phyloP scores from a whole-genome alignment of 129 eudicot genomes.

The Escallonia herrerae region DNA sequence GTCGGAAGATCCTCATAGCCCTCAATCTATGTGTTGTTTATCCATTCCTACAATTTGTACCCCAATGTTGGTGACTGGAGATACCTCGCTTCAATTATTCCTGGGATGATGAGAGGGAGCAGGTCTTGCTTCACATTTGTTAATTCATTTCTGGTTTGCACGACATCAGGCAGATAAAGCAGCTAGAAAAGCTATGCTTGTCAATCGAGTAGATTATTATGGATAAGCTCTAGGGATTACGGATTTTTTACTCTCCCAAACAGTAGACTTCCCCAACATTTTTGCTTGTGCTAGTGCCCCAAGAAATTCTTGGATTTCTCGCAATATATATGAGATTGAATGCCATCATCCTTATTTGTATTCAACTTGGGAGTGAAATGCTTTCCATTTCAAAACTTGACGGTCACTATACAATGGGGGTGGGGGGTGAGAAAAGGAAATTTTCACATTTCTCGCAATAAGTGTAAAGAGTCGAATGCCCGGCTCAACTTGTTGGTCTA shows the following conservation, averaged over 20 bases:
- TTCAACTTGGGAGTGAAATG: neutral
- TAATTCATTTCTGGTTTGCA: slow-evolving; percentile 2
- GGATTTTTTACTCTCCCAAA: too few species aligned
- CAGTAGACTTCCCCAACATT: neutral
- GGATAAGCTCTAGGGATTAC: too few species aligned
- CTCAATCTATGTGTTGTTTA: too few species aligned
- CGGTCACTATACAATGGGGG: too few species aligned
- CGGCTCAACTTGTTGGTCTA: slow-evolving; percentile 40
- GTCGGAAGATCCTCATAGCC: too few species aligned
- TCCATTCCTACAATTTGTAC: too few species aligned
- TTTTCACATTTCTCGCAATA: neutral
- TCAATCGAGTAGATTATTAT: neutral
- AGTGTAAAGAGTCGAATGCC: neutral
- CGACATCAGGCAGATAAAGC: neutral
- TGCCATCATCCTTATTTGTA: slow-evolving; percentile 15
- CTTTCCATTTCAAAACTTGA: neutral
- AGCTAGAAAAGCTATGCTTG: neutral
- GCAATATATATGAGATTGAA: slow-evolving; percentile 19
- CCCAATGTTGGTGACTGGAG: too few species aligned
- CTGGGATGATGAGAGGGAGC: neutral
- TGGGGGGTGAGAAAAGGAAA: too few species aligned
- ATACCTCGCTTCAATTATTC: too few species aligned
- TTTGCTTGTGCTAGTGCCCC: slow-evolving; percentile 22
- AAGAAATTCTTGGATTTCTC: slow-evolving; percentile 24
- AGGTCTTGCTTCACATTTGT: slow-evolving; percentile 3